Percentiles rank a stretch among this genome's conserved stretches.
Conservation (phyloP, 2,329 filamentous ascomycete species). For the Metarhizium robertsii region DNA sequence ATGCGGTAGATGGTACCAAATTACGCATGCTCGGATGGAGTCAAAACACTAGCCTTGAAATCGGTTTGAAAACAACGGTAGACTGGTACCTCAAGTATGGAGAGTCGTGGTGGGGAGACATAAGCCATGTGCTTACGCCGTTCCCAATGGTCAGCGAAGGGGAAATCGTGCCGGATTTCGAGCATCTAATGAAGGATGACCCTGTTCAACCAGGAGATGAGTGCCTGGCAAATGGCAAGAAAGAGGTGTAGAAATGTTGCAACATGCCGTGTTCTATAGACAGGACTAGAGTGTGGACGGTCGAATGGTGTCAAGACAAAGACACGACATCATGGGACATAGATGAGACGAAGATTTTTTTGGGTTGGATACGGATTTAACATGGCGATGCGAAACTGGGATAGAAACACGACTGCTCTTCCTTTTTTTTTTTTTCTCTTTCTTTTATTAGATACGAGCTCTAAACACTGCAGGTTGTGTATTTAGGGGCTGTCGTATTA, state of each 20-base stretch:
- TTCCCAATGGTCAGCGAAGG: conserved; percentile 52
- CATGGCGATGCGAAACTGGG: not conserved
- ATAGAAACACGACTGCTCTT: not conserved
- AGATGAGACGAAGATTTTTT: not conserved
- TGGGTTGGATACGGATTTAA: not conserved
- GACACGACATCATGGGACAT: not conserved
- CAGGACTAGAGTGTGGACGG: not conserved
- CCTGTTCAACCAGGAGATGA: conserved; percentile 18
- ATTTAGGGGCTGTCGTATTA: too few species aligned
- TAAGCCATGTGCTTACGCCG: conserved; percentile 57
- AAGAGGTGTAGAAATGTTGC: not conserved
- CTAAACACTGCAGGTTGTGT: too few species aligned
- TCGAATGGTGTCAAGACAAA: not conserved
- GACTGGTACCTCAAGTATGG: conserved; percentile 61
- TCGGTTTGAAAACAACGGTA: conserved; percentile 55
- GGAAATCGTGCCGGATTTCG: conserved; percentile 43
- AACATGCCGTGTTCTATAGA: not conserved
- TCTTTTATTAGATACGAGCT: too few species aligned
- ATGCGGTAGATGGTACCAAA: conserved; percentile 63
- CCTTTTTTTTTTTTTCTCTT: not conserved
- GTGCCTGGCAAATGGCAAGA: conserved; percentile 7
- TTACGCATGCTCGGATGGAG: conserved; percentile 59
- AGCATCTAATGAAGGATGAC: conserved; percentile 23
- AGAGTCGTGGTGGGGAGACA: conserved; percentile 64
- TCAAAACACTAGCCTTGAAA: conserved; percentile 54